Evolutionary conservation across 148 eudicot species (phyloP).

Genomic region (Vaccinium corymbosum): DNA sequence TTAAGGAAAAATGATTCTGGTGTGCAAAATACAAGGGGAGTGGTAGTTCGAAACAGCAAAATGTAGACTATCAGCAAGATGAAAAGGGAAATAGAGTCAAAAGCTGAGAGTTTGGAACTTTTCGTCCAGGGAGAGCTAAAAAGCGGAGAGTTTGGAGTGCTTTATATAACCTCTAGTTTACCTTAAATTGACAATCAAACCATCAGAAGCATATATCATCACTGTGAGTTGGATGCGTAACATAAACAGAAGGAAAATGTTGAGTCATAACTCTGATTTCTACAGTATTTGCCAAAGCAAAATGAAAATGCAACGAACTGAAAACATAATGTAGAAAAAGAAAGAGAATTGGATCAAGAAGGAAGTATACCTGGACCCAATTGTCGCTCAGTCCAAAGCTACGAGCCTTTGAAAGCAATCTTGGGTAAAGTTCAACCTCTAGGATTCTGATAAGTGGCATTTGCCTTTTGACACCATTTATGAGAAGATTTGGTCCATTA

Average conservation of each 20-base stretch:
- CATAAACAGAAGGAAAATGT: not conserved
- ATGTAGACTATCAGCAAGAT: not conserved
- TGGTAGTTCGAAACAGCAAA: not conserved
- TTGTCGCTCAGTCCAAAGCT: slow-evolving; percentile 81
- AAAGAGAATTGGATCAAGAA: slow-evolving; percentile 32
- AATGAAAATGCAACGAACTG: not conserved
- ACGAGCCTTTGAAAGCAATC: slow-evolving; percentile 89
- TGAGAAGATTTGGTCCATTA: slow-evolving; percentile 69
- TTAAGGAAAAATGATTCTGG: not conserved
- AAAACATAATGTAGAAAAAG: not conserved
- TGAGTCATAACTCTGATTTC: not conserved
- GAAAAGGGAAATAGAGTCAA: not conserved
- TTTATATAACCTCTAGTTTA: not conserved
- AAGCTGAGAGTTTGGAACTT: not conserved
- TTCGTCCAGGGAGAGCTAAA: not conserved
- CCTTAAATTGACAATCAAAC: not conserved
- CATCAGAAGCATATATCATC: not conserved
- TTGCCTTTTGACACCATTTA: slow-evolving; percentile 73
- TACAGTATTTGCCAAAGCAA: not conserved
- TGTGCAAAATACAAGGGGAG: not conserved
- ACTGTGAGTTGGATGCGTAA: not conserved
- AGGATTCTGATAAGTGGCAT: slow-evolving; percentile 87
- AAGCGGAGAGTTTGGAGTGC: not conserved
- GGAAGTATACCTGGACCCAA: slow-evolving; percentile 73
- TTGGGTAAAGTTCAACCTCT: slow-evolving; percentile 89